phyloP scores from a whole-genome alignment of 768 basidiomycete genomes.

The Russula dissimulans region DNA sequence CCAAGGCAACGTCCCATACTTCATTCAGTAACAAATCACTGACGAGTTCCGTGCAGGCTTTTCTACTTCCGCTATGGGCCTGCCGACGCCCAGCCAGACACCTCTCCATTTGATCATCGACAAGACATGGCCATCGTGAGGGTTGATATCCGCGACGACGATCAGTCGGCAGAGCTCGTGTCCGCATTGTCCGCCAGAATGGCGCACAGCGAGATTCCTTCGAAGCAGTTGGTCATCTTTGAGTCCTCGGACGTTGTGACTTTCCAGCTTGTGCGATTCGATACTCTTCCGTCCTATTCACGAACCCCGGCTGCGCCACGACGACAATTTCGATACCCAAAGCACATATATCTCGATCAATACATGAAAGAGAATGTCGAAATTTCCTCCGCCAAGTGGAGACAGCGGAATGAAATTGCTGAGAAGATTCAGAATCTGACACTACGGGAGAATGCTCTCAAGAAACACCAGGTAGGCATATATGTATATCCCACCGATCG shows the following conservation, averaged over 20 bases:
- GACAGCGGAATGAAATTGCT: slow-evolving; percentile 31
- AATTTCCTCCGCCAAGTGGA: slow-evolving; percentile 30
- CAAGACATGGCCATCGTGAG: slow-evolving; percentile 40
- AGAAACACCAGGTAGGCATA: slow-evolving; percentile 41
- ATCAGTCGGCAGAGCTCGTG: slow-evolving; percentile 49
- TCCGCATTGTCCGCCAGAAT: slow-evolving; percentile 30
- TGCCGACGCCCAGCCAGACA: slow-evolving; percentile 31
- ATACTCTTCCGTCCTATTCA: slow-evolving; percentile 19
- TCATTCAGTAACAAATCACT: slow-evolving; percentile 10
- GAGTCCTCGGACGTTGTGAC: slow-evolving; percentile 54
- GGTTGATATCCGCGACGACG: slow-evolving; percentile 38
- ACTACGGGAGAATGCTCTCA: slow-evolving; percentile 38
- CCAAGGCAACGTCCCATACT: slow-evolving; percentile 24
- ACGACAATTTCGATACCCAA: slow-evolving; percentile 47
- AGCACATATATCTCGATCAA: slow-evolving; percentile 60
- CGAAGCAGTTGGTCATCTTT: slow-evolving; percentile 49
- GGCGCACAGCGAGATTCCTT: slow-evolving; percentile 18
- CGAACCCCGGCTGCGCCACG: slow-evolving; percentile 17
- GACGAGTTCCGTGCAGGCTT: slow-evolving; percentile 27
- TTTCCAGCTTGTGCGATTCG: slow-evolving; percentile 39
- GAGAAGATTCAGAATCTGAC: slow-evolving; percentile 41
- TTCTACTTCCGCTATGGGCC: slow-evolving; percentile 50
- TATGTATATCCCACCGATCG: background rate
- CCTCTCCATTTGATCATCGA: slow-evolving; percentile 20
- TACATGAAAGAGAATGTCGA: slow-evolving; percentile 53